Base-by-base conservation (phyloP, 768 basidiomycete genomes). In the Phanerochaete sordida region DNA sequence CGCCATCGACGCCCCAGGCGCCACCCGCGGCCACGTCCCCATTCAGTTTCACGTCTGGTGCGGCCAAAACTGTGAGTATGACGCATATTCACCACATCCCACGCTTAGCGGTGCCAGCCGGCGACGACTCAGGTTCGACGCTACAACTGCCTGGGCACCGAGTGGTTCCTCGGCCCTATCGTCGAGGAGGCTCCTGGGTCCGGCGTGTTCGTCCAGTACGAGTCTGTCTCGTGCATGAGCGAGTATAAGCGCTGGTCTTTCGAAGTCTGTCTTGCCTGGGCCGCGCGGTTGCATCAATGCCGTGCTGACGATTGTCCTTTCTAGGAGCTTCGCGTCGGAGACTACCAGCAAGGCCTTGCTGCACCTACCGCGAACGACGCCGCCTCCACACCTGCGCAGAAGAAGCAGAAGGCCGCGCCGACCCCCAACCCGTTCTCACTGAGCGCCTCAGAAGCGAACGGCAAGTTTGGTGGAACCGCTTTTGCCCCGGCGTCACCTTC, bases 221-320 rank as follows among this genome's bases (percentile, higher is more conserved):
- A 50, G n/a, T 33, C 57, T 54, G 56, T 48, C 2, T 47, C 56
- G 35, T 31, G 33, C 30, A 50, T 13, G 48, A 3, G 7, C 13
- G 48, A 19, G 24, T 57, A 46, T 26, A 7, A 3, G 19, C 19
- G 27, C 21, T 57, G 56, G 56, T 57, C 56, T 5, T 46, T 46
- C 45, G 56, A 57, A 57, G 56, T 57, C 30, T 57, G 56, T 57
- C 46, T 47, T 6, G 19, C 19, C 9, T 9, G 12, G 48, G 19
- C 8, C 26, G 19, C 21, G 30, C 52, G 6, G 33, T 35, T 13
- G n/a, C n/a, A n/a, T n/a, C n/a, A n/a, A n/a, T n/a, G 12, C 12
- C 12, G 39, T 44, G 39, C n/a, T 44, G 13, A 44, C 12, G 39
- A 12, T 44, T 27, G 19, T 47, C 46, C 46, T 47, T 47, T 3